A percentile compares a stretch with the other conserved stretches of the same genome.
Evolutionary conservation across 768 basidiomycete species (phyloP).

Genomic region (Mycena kentingensis): DNA sequence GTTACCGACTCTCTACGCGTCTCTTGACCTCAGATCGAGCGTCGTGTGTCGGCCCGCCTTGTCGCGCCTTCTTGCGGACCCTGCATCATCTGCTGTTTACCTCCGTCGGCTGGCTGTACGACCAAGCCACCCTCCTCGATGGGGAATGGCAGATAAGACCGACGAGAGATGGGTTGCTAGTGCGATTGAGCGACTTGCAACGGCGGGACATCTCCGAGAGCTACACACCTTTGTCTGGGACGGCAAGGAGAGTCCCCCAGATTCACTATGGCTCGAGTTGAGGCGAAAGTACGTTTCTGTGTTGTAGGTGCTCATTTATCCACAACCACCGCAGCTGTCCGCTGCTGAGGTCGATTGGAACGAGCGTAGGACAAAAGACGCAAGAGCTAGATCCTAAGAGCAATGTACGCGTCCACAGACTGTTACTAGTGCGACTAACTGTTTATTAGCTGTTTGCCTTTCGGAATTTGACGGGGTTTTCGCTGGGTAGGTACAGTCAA

Average conservation of each 20-base stretch:
- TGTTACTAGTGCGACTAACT: background rate
- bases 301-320: background rate
- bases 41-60: slow-evolving; percentile 5
- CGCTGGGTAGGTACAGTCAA: slow-evolving; percentile 3
- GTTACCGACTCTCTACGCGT: slow-evolving; percentile 14
- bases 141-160: slow-evolving; percentile 11
- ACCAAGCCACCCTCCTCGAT: slow-evolving; percentile 15
- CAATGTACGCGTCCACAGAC: slow-evolving; percentile 9
- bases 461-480: slow-evolving; percentile 19
- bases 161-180: slow-evolving; percentile 17
- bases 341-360: slow-evolving; percentile 17
- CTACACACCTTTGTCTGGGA: slow-evolving; percentile 23
- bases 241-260: slow-evolving; percentile 21
- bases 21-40: slow-evolving; percentile 18
- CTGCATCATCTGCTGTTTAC: slow-evolving; percentile 2
- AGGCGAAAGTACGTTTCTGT: slow-evolving; percentile 11
- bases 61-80: slow-evolving; percentile 3
- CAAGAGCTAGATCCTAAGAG: slow-evolving; percentile 16
- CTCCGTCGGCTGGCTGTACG: slow-evolving; percentile 10
- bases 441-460: slow-evolving; percentile 21
- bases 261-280: slow-evolving; percentile 22
- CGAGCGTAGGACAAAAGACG: slow-evolving; percentile 21
- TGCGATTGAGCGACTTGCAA: slow-evolving; percentile 14
- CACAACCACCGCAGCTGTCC: slow-evolving; percentile 18
- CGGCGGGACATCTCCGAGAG: slow-evolving; percentile 6